phyloP scores from a whole-genome alignment of 208 protist genomes.

The Leishmania turanica region DNA sequence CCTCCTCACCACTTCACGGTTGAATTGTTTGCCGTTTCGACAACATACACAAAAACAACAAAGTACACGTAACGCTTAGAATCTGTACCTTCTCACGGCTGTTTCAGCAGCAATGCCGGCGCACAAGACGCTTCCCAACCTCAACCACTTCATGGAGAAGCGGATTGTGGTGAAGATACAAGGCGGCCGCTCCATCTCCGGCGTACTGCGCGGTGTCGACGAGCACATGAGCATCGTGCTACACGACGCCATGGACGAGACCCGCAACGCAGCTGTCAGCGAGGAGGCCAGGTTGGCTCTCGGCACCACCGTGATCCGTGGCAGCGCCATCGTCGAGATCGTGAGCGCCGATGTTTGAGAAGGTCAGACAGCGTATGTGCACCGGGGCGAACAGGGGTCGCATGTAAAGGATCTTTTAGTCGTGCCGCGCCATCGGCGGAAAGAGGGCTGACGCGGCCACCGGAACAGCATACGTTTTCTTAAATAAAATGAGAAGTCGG shows the following conservation, averaged over 20 bases:
- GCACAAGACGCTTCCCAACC: conserved; percentile 78
- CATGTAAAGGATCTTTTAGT: background rate
- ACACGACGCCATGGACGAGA: conserved; percentile 96
- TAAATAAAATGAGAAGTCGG: background rate
- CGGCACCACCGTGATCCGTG: conserved; percentile 89
- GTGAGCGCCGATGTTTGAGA: conserved; percentile 72
- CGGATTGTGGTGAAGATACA: conserved; percentile 94
- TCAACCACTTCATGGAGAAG: conserved; percentile 96
- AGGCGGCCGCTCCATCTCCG: conserved; percentile 94
- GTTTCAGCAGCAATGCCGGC: conserved; percentile 8
- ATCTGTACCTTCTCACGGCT: background rate
- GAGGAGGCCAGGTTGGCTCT: conserved; percentile 80
- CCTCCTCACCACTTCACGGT: background rate
- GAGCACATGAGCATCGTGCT: conserved; percentile 98
- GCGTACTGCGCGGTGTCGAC: conserved; percentile 96
- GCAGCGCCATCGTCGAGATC: conserved; percentile 92
- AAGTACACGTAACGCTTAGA: background rate
- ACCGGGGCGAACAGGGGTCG: background rate
- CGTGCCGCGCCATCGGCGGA: background rate
- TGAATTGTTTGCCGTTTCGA: background rate
- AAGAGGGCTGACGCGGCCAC: background rate
- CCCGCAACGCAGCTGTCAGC: conserved; percentile 18
- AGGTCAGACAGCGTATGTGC: background rate
- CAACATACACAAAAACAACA: background rate
- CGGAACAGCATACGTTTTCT: too few species aligned